phyloP scores from a whole-genome alignment of 495 filamentous ascomycete genomes.

The Neohortaea acidophila region DNA sequence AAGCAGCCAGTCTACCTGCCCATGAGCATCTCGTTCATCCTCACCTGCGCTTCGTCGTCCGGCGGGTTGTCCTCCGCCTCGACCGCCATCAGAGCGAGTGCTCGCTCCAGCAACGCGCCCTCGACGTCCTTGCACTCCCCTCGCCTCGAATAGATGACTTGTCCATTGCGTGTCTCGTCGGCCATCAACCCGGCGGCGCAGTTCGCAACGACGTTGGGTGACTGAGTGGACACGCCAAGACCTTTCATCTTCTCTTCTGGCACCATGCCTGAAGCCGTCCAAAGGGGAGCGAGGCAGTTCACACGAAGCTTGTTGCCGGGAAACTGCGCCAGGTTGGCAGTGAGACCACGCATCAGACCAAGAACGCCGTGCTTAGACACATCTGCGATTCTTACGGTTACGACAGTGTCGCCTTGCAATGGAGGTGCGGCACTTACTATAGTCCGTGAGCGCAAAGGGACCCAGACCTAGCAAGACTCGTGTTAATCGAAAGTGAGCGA shows the following conservation, averaged over 20 bases:
- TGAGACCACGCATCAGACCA: slow-evolving; percentile 4
- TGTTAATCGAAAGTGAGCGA: too few species aligned
- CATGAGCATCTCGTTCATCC: too few species aligned
- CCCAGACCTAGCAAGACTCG: background rate
- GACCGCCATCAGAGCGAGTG: too few species aligned
- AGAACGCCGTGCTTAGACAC: slow-evolving; percentile 4
- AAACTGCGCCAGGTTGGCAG: background rate
- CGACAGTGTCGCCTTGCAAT: background rate
- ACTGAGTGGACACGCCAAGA: background rate
- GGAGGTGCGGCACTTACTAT: background rate
- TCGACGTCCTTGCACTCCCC: background rate
- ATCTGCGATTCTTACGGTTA: background rate
- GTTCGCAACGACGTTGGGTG: background rate
- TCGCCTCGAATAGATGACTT: slow-evolving; percentile 2
- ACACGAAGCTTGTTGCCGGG: background rate
- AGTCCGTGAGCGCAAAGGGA: background rate
- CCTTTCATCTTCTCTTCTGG: background rate
- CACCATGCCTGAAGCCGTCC: background rate
- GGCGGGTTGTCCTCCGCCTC: too few species aligned
- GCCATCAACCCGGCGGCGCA: background rate
- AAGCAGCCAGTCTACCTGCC: too few species aligned
- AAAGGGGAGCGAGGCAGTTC: slow-evolving; percentile 1
- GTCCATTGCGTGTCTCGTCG: background rate
- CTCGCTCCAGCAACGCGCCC: background rate
- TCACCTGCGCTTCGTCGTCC: too few species aligned